phyloP scores from a whole-genome alignment of 2,329 filamentous ascomycete species.

The Dryadomyces sulphureus region DNA sequence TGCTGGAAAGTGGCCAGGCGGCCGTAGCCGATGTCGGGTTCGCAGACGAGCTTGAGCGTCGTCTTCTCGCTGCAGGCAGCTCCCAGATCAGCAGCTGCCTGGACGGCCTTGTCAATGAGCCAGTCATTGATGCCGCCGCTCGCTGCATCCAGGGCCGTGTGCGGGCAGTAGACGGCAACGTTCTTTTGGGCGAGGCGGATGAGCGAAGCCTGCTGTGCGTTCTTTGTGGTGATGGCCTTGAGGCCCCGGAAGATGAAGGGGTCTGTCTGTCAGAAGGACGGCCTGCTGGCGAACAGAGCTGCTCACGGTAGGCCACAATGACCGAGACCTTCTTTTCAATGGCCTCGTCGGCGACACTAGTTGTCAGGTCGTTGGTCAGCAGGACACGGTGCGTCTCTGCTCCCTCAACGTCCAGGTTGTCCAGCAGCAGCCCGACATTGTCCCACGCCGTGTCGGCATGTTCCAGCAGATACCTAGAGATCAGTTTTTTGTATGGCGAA shows the following conservation, averaged over 20 bases:
- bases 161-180: constrained; percentile 89
- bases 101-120: constrained; percentile 68
- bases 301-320: constrained; percentile 73
- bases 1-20: constrained; percentile 27
- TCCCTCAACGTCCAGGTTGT: constrained; percentile 20
- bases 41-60: constrained; percentile 11
- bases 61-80: constrained; percentile 17
- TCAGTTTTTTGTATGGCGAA: neutral
- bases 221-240: constrained; percentile 70
- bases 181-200: constrained; percentile 70
- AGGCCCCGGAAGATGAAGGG: constrained; percentile 92
- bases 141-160: constrained; percentile 86
- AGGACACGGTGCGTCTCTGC: constrained; percentile 25
- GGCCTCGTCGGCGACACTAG: constrained; percentile 78
- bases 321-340: constrained; percentile 62
- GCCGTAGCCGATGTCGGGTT: constrained; percentile 35
- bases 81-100: neutral
- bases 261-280: constrained; percentile 34
- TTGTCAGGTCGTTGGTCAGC: constrained; percentile 78
- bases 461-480: neutral
- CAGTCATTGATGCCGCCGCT: constrained; percentile 80
- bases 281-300: constrained; percentile 4
- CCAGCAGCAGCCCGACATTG: constrained; percentile 74
- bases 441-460: constrained; percentile 85
- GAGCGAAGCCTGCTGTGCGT: constrained; percentile 77